A percentile compares a stretch with the other conserved stretches of the same genome.
Conservation (phyloP, 192 early-diverging fungal genomes). For the Endogone sp. region DNA sequence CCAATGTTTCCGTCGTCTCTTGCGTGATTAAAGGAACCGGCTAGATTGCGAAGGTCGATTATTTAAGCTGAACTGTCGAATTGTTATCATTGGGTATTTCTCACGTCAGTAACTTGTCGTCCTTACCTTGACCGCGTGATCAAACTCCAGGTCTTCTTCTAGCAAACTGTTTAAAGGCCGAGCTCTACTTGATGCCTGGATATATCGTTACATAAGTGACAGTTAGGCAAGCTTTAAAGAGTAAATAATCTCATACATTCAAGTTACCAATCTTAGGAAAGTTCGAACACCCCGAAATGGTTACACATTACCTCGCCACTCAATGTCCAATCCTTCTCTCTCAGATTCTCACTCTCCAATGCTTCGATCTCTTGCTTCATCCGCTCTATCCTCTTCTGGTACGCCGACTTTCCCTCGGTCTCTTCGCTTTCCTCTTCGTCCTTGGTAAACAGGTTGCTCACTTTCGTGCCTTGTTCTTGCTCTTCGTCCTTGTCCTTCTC, state of each 20-base stretch:
- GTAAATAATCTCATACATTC: no score
- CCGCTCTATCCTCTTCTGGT: constrained; percentile 72
- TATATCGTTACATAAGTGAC: not conserved
- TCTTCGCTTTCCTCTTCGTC: constrained; percentile 52
- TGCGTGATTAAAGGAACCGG: constrained; percentile 94
- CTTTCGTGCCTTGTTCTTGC: constrained; percentile 30
- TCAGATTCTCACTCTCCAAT: constrained; percentile 86
- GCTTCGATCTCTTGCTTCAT: constrained; percentile 68
- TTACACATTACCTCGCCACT: constrained; percentile 82
- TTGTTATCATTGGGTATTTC: not conserved
- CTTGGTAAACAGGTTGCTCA: constrained; percentile 52
- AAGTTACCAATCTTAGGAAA: no score
- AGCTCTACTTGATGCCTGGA: constrained; percentile 54
- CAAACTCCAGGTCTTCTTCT: constrained; percentile 91
- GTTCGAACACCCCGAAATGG: no score
- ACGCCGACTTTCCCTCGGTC: constrained; percentile 56
- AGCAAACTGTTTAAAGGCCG: constrained; percentile 92
- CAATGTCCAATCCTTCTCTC: constrained; percentile 85
- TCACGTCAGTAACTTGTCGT: not conserved
- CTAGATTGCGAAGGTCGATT: no score
- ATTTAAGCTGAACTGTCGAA: no score
- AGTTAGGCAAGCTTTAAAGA: not conserved
- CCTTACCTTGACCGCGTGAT: constrained; percentile 69
- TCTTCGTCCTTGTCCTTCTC: constrained; percentile 31
- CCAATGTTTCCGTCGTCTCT: constrained; percentile 80